Evolutionary conservation across 2,329 filamentous ascomycete genomes (phyloP).

Genomic region (Sordariomycetes sp.): DNA sequence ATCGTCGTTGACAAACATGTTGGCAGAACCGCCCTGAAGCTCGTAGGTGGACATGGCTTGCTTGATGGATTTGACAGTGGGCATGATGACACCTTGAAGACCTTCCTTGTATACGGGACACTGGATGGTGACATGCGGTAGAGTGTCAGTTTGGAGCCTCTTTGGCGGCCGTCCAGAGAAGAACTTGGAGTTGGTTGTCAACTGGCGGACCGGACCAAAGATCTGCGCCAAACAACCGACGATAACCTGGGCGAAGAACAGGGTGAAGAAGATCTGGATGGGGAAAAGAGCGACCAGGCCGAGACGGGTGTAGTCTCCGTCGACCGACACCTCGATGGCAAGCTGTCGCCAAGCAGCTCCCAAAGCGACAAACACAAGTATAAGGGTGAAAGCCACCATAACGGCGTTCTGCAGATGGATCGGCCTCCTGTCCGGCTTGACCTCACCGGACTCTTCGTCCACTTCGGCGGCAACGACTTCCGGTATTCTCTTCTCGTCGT

Average conservation of each 20-base stretch:
- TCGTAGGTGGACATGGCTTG: conserved; percentile 70
- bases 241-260: conserved; percentile 75
- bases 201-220: conserved; percentile 65
- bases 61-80: conserved; percentile 71
- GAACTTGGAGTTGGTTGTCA: conserved; percentile 70
- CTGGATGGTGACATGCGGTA: conserved; percentile 74
- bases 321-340: conserved; percentile 58
- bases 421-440: conserved; percentile 54
- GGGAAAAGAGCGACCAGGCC: conserved; percentile 58
- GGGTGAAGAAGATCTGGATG: conserved; percentile 69
- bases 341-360: conserved; percentile 63
- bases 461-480: conserved; percentile 44
- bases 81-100: conserved; percentile 62
- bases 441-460: conserved; percentile 63
- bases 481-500: conserved; percentile 37
- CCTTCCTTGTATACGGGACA: conserved; percentile 87
- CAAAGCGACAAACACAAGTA: conserved; percentile 55
- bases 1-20: conserved; percentile 70
- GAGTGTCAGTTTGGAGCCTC: conserved; percentile 42
- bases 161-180: conserved; percentile 66
- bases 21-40: conserved; percentile 67
- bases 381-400: conserved; percentile 57
- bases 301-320: conserved; percentile 52
- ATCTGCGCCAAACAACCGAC: conserved; percentile 67
- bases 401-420: conserved; percentile 62